Conservation (phyloP, 768 basidiomycete genomes). For the Gymnopilus junonius region DNA sequence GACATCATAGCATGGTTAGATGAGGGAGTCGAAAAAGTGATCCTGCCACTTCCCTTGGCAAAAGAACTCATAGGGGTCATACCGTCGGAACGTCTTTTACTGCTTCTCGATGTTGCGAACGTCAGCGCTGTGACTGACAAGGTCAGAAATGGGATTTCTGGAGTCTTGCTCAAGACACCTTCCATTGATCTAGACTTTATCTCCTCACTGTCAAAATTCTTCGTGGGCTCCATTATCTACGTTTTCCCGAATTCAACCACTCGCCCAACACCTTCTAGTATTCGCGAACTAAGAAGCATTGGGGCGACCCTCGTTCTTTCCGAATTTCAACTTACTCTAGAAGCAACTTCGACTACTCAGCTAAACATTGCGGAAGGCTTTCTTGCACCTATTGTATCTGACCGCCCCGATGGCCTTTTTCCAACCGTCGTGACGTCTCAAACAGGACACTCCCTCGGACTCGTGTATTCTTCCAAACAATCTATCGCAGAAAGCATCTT, state of each 20-base stretch:
- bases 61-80: slow-evolving; percentile 70
- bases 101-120: slow-evolving; percentile 76
- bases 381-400: slow-evolving; percentile 79
- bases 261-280: slow-evolving; percentile 59
- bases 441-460: slow-evolving; percentile 79
- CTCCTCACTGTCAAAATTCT: slow-evolving; percentile 77
- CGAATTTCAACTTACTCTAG: slow-evolving; percentile 67
- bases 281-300: slow-evolving; percentile 62
- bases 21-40: slow-evolving; percentile 77
- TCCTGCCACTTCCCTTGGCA: slow-evolving; percentile 69
- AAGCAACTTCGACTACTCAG: slow-evolving; percentile 52
- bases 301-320: slow-evolving; percentile 75
- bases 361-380: slow-evolving; percentile 86
- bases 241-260: slow-evolving; percentile 55
- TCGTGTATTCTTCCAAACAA: slow-evolving; percentile 92
- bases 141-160: slow-evolving; percentile 73
- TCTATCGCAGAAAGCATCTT: slow-evolving; percentile 87
- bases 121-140: slow-evolving; percentile 78
- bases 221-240: slow-evolving; percentile 62
- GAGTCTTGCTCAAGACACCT: slow-evolving; percentile 78
- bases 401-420: slow-evolving; percentile 90
- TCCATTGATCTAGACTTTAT: slow-evolving; percentile 78
- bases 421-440: slow-evolving; percentile 90
- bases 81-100: slow-evolving; percentile 71
- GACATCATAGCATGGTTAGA: slow-evolving; percentile 72